Conservation (phyloP, 305 asterid species). For the Plantago rigida region DNA sequence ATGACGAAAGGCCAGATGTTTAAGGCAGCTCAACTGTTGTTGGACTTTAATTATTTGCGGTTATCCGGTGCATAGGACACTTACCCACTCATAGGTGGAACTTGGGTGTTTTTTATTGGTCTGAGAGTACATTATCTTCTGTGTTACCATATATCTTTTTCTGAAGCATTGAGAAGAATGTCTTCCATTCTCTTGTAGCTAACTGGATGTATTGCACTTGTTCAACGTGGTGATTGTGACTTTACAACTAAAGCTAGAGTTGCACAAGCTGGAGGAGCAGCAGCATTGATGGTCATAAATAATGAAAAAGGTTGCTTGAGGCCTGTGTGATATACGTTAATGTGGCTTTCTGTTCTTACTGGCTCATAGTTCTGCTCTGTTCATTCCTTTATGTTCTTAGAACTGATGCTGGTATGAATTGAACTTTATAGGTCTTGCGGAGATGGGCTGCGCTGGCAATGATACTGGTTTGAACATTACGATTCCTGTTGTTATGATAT, state of each 20-base stretch:
- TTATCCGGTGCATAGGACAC: too few relatives aligned
- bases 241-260: conserved; percentile 67
- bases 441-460: conserved; percentile 71
- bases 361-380: conserved; percentile 16
- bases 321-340: conserved; percentile 22
- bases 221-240: conserved; percentile 75
- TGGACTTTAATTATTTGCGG: too few relatives aligned
- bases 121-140: neutral
- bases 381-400: conserved; percentile 21
- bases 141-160: conserved; percentile 1
- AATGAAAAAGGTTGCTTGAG: conserved; percentile 60
- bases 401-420: conserved; percentile 27
- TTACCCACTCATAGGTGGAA: neutral
- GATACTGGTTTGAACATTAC: conserved; percentile 46
- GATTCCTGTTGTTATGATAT: conserved; percentile 70
- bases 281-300: conserved; percentile 69
- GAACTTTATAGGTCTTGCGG: conserved; percentile 54
- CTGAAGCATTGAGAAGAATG: conserved; percentile 11
- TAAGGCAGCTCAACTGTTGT: too few relatives aligned
- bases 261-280: conserved; percentile 78
- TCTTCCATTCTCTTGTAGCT: conserved; percentile 40
- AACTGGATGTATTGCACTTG: conserved; percentile 62
- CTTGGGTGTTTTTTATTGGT: neutral
- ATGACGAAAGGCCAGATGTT: neutral
- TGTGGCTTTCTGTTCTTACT: conserved; percentile 21